Evolutionary conservation across 257 asterid genomes (phyloP).

Genomic region (Penstemon eatonii): DNA sequence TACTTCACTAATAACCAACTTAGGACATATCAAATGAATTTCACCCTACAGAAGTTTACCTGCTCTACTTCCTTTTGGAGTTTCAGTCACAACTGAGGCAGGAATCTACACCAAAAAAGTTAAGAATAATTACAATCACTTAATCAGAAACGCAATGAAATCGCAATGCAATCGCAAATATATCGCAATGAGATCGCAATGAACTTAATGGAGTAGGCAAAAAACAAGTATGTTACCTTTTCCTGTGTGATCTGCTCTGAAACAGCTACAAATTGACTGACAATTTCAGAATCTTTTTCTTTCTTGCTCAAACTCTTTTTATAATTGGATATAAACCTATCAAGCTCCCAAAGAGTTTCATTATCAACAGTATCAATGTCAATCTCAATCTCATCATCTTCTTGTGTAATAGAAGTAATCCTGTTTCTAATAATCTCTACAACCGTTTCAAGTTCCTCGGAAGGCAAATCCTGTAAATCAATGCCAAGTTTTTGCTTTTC

Average conservation of each 20-base stretch:
- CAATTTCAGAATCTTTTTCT: slow-evolving; percentile 58
- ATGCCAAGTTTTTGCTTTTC: slow-evolving; percentile 85
- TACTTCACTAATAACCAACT: neutral
- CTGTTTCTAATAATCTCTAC: slow-evolving; percentile 82
- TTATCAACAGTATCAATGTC: slow-evolving; percentile 87
- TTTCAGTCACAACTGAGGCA: slow-evolving; percentile 45
- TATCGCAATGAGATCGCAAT: neutral
- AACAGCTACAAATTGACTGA: slow-evolving; percentile 38
- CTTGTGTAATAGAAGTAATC: slow-evolving; percentile 69
- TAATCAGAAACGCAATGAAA: neutral
- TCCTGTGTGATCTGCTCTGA: slow-evolving; percentile 45
- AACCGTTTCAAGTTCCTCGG: slow-evolving; percentile 83
- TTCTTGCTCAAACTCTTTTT: slow-evolving; percentile 76
- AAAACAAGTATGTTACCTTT: slow-evolving; percentile 40
- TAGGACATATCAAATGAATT: slow-evolving; percentile 7
- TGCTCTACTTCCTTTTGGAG: slow-evolving; percentile 45
- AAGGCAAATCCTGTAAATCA: slow-evolving; percentile 71
- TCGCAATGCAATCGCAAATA: neutral
- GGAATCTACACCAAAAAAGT: slow-evolving; percentile 34
- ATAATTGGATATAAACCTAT: slow-evolving; percentile 77
- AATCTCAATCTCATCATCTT: slow-evolving; percentile 89
- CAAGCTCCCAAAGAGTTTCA: slow-evolving; percentile 97
- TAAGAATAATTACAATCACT: neutral
- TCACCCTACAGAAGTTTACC: slow-evolving; percentile 38
- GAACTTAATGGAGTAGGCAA: neutral